Percentiles rank a stretch among this genome's conserved stretches.
Conservation (phyloP, 2,329 filamentous ascomycete genomes). For the Penicillium sp. region DNA sequence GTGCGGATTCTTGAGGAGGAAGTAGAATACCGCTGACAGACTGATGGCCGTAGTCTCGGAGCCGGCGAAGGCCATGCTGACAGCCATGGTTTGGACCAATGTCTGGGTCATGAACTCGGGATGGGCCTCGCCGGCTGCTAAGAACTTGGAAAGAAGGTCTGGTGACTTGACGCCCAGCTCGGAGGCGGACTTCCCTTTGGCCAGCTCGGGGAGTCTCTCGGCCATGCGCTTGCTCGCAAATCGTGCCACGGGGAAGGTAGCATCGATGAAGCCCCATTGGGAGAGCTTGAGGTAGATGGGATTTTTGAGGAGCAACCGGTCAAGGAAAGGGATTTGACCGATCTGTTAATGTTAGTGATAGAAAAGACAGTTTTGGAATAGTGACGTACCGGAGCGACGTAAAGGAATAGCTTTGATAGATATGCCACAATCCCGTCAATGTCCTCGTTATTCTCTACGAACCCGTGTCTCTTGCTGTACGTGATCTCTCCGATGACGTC, state of each 20-base stretch:
- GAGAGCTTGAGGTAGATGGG: conserved; percentile 51
- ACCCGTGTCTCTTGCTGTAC: conserved; percentile 74
- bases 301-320: conserved; percentile 72
- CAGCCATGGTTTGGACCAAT: conserved; percentile 31
- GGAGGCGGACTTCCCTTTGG: conserved; percentile 1
- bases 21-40: conserved; percentile 71
- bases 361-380: conserved; percentile 10
- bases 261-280: conserved; percentile 26
- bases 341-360: conserved; percentile 34
- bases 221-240: conserved; percentile 26
- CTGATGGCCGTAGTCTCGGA: conserved; percentile 79
- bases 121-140: conserved; percentile 26
- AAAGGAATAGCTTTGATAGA: conserved; percentile 37
- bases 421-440: conserved; percentile 73
- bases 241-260: conserved; percentile 25
- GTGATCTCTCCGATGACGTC: conserved; percentile 82
- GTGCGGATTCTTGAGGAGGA: conserved; percentile 64
- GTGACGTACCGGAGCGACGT: conserved; percentile 15
- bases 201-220: conserved; percentile 19
- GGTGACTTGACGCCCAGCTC: conserved; percentile 9
- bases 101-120: conserved; percentile 32
- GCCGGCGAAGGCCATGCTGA: conserved; percentile 59
- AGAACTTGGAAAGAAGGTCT: conserved; percentile 30
- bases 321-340: conserved; percentile 73
- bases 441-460: conserved; percentile 73